Evolutionary conservation across 768 basidiomycete species (phyloP).

Genomic region (Neoboletus magnificus): DNA sequence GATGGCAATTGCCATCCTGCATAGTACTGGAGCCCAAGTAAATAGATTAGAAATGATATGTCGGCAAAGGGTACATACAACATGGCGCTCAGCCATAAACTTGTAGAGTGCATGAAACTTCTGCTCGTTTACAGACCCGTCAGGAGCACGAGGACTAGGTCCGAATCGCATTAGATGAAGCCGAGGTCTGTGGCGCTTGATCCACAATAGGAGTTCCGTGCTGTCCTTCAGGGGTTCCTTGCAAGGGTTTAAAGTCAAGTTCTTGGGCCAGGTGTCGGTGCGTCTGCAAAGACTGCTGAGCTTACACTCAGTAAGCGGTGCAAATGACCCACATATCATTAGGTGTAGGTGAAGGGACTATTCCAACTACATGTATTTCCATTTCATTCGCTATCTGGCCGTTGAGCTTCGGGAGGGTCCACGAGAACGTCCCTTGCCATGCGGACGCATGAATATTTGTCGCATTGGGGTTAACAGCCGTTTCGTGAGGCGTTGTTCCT

Average conservation of each 20-base stretch:
- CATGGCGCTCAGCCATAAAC: constrained; percentile 40
- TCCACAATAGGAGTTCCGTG: constrained; percentile 46
- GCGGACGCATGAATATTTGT: constrained; percentile 2
- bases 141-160: constrained; percentile 30
- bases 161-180: constrained; percentile 42
- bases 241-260: constrained; percentile 40
- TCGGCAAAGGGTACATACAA: constrained; percentile 38
- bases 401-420: constrained; percentile 34
- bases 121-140: constrained; percentile 40
- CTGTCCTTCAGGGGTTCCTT: constrained; percentile 40
- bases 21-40: constrained; percentile 37
- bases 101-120: constrained; percentile 41
- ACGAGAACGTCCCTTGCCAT: constrained; percentile 52
- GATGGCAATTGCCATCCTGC: constrained; percentile 47
- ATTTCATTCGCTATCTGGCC: constrained; percentile 39
- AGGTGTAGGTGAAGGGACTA: constrained; percentile 17
- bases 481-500: constrained; percentile 12
- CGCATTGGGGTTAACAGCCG: neutral
- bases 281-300: constrained; percentile 37
- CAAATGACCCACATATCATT: constrained; percentile 34
- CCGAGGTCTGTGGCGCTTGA: constrained; percentile 35
- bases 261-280: constrained; percentile 51
- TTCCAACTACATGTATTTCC: constrained; percentile 36
- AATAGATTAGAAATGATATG: neutral
- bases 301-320: neutral